phyloP scores from a whole-genome alignment of 495 filamentous ascomycete species.

The Talaromyces trachyspermus region DNA sequence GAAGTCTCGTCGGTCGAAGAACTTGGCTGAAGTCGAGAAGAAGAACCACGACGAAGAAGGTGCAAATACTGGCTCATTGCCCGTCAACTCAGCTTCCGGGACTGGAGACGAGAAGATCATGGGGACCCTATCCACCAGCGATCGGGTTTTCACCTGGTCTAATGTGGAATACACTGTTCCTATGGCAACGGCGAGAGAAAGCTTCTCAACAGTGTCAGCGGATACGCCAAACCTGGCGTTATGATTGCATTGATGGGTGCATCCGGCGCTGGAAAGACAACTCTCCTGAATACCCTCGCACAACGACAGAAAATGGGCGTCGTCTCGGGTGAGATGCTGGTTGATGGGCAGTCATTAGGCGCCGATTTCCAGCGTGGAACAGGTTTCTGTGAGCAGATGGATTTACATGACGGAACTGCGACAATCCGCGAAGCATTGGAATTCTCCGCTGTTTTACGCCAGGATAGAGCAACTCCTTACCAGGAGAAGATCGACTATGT shows the following conservation, averaged over 20 bases:
- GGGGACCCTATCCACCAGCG: conserved; percentile 49
- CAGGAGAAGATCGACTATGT: conserved; percentile 55
- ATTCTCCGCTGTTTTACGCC: conserved; percentile 59
- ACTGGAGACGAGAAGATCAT: conserved; percentile 36
- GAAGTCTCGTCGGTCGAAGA: conserved; percentile 52
- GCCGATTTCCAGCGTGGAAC: conserved; percentile 71
- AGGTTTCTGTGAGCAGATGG: conserved; percentile 83
- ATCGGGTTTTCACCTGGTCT: conserved; percentile 69
- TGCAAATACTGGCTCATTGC: conserved; percentile 23
- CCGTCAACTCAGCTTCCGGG: conserved; percentile 39
- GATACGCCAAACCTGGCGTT: conserved; percentile 73
- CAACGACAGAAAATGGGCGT: conserved; percentile 70
- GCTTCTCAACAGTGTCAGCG: conserved; percentile 63
- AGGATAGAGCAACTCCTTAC: conserved; percentile 40
- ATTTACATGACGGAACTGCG: conserved; percentile 64
- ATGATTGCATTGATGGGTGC: conserved; percentile 81
- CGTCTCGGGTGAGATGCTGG: conserved; percentile 65
- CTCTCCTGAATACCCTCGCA: conserved; percentile 65
- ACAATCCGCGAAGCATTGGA: conserved; percentile 61
- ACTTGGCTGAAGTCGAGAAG: conserved; percentile 35
- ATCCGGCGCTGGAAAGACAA: conserved; percentile 79
- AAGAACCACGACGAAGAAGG: conserved; percentile 43
- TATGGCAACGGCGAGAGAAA: conserved; percentile 62
- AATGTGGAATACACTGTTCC: conserved; percentile 64
- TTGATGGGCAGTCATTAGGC: conserved; percentile 64